Evolutionary conservation across 139 green algal species (phyloP), one percentile per base, ranked within the genome.

Genomic region (Chlamydomonas sp.): DNA sequence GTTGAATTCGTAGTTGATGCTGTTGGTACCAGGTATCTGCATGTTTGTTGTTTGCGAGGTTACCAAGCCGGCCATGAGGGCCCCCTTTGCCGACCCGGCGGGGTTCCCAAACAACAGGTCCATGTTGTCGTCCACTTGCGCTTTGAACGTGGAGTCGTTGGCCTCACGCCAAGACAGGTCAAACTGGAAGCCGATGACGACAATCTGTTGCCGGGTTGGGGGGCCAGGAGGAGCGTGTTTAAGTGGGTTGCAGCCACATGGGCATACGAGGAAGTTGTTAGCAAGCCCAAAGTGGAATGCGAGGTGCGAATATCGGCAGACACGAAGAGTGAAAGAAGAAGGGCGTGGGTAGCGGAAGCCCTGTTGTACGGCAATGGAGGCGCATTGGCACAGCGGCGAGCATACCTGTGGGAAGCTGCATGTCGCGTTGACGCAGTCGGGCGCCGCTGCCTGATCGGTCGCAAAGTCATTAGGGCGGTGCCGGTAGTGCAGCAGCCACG

Each of bases 401-500:
- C 31, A 49, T 49, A 49, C 31, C 31, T 49, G 31, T 49, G 31
- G 59, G 57, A 76, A 85, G 66, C 49, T 85, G 79, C 79, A 85
- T 0, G 64, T 49, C 5, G 3, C 17, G 4, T 64, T 8, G 1
- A 66, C 0, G 79, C 79, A 85, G 79, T 85, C 79, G 2, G 59
- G 2, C 4, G 10, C 14, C 14, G 67, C 14, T 12, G 67, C 20
- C 31, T 49, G 31, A 15, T 18, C 14, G 7, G 9, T 4, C 10
- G 78, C 16, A 4, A 5, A n/a, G 78, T 31, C 31, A 49, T 49
- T 49, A 49, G 31, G 31, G 31, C 31, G 31, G 2, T 64, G 79
- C 9, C 79, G n/a, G 57, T 85, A 85, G 66, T 64, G 57, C 66
- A 85, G 57, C 2, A 85, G 66, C 79, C 79, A 85, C 49, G 49